phyloP scores from a whole-genome alignment of 228 moss, liverwort and hornwort species.

The Sphagnum magellanicum region DNA sequence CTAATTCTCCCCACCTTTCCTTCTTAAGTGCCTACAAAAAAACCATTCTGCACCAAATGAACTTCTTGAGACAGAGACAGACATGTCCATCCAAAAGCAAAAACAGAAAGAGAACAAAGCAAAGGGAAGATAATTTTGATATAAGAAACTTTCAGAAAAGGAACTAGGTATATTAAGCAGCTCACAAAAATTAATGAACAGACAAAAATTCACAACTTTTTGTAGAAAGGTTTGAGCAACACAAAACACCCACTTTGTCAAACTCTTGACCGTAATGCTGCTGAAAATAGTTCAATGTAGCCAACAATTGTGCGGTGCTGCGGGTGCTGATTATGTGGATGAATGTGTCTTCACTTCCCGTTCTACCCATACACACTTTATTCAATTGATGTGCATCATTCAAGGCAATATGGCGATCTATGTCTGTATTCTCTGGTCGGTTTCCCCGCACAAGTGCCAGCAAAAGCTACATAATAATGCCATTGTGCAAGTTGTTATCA shows the following conservation, averaged over 20 bases:
- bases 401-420: slow-evolving; percentile 42
- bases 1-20: slow-evolving; percentile 36
- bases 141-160: no score
- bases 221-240: no score
- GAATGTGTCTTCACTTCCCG: slow-evolving; percentile 29
- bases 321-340: slow-evolving; percentile 35
- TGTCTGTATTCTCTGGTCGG: slow-evolving; percentile 16
- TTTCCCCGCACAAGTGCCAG: slow-evolving; percentile 37
- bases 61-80: no score
- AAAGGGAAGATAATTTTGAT: no score
- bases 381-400: slow-evolving; percentile 43
- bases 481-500: no score
- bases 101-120: no score
- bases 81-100: no score
- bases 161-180: no score
- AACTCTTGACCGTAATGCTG: slow-evolving; percentile 51
- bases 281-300: slow-evolving; percentile 43
- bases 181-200: no score
- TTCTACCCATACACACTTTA: slow-evolving; percentile 22
- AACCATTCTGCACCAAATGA: no score
- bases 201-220: no score
- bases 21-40: slow-evolving; percentile 24
- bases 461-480: slow-evolving; percentile 18
- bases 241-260: slow-evolving; percentile 18
- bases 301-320: slow-evolving; percentile 24